Conservation (phyloP, 2,329 filamentous ascomycete species). For the Arachnomyces sp. region DNA sequence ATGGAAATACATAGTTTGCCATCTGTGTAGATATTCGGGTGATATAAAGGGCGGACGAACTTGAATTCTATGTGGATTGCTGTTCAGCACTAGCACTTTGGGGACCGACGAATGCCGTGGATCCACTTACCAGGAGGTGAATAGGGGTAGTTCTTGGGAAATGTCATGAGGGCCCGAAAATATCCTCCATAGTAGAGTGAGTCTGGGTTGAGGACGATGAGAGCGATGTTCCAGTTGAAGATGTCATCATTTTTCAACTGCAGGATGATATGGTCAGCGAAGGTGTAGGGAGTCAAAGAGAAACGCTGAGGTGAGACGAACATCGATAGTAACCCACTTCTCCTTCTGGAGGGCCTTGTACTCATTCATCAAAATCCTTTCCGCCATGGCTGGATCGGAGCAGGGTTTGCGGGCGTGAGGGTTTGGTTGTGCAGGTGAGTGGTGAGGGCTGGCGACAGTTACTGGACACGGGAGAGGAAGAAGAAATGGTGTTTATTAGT, state of each 20-base stretch:
- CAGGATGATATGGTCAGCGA: constrained; percentile 3
- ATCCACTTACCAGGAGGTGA: constrained; percentile 57
- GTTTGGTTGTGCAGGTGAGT: neutral
- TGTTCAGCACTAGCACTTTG: neutral
- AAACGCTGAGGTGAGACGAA: constrained; percentile 34
- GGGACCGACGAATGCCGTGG: constrained; percentile 5
- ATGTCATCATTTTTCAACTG: constrained; percentile 75
- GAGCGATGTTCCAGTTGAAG: constrained; percentile 76
- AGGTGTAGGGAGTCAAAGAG: neutral
- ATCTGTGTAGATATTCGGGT: constrained; percentile 90
- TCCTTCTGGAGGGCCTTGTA: constrained; percentile 74
- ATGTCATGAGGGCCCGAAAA: constrained; percentile 82
- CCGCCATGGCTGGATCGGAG: constrained; percentile 42
- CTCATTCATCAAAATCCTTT: constrained; percentile 84
- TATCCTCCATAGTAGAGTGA: constrained; percentile 90
- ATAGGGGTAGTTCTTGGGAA: constrained; percentile 83
- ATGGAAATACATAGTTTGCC: constrained; percentile 95
- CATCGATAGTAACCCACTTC: constrained; percentile 88
- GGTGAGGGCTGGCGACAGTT: too few species aligned
- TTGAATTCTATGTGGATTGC: constrained; percentile 58
- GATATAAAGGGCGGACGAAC: constrained; percentile 71
- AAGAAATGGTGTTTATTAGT: neutral
- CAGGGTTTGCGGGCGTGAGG: neutral
- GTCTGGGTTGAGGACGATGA: constrained; percentile 89
- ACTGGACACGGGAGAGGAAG: neutral